Conservation (phyloP, 2,329 filamentous ascomycete genomes). For the Boeremia lycopersici region DNA sequence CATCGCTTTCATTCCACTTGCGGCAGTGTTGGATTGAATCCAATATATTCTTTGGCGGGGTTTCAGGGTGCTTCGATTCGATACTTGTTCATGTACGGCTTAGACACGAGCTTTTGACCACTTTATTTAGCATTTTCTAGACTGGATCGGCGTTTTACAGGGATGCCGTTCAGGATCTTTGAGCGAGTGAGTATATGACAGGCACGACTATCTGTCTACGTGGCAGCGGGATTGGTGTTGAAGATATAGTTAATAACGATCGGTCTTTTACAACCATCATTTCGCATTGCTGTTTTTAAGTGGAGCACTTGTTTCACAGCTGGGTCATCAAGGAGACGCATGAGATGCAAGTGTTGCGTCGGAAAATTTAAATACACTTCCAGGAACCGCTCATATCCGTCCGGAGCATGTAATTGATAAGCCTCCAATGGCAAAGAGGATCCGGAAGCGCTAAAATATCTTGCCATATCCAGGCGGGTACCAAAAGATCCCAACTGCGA, state of each 20-base stretch:
- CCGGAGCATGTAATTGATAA: too few species aligned
- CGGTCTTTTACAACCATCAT: neutral
- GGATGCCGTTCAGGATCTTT: constrained; percentile 1
- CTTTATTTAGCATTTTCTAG: constrained; percentile 11
- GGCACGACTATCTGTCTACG: constrained; percentile 1
- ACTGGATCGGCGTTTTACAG: constrained; percentile 8
- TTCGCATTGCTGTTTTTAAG: neutral
- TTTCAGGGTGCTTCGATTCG: neutral
- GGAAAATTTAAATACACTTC: too few species aligned
- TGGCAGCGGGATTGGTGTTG: constrained; percentile 1
- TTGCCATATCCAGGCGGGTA: too few species aligned
- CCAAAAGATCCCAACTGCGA: too few species aligned
- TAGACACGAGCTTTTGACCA: constrained; percentile 4
- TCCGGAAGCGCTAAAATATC: too few species aligned
- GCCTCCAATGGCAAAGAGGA: too few species aligned
- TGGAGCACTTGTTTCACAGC: neutral
- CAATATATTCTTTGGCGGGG: constrained; percentile 6
- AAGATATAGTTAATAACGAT: constrained; percentile 6
- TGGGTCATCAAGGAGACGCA: too few species aligned
- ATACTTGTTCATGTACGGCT: constrained; percentile 8
- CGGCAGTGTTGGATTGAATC: constrained; percentile 29
- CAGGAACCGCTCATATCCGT: too few species aligned
- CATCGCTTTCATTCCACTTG: constrained; percentile 16
- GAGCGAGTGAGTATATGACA: constrained; percentile 2
- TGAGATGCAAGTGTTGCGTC: too few species aligned